Percentiles rank a stretch among this genome's conserved stretches.
Conservation (phyloP, 2,329 filamentous ascomycete species). For the Venturia carpophila region DNA sequence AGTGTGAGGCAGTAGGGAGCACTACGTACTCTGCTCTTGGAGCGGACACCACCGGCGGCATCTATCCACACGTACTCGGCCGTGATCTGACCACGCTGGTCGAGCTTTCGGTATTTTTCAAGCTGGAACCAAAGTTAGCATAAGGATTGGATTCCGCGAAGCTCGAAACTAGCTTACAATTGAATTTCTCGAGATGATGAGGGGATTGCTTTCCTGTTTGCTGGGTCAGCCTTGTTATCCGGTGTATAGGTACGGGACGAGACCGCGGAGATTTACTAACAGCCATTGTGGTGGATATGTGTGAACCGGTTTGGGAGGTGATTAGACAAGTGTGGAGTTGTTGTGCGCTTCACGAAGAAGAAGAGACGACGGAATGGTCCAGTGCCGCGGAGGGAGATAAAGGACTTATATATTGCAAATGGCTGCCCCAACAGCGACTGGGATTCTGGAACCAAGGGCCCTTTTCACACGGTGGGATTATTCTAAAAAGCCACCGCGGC, state of each 20-base stretch:
- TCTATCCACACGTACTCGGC: constrained; percentile 98
- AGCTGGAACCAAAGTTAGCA: constrained; percentile 49
- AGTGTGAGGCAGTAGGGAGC: constrained; percentile 20
- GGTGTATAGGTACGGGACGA: background rate
- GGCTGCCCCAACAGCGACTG: background rate
- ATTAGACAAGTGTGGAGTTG: background rate
- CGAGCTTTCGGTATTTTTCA: constrained; percentile 82
- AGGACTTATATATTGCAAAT: constrained; percentile 3
- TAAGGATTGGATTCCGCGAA: background rate
- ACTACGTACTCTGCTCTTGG: constrained; percentile 55
- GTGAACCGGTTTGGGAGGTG: background rate
- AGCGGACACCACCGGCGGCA: constrained; percentile 70
- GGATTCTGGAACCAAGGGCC: constrained; percentile 1
- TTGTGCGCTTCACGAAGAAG: background rate
- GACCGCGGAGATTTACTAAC: background rate
- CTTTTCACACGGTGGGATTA: background rate
- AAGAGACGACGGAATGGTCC: background rate
- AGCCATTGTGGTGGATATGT: constrained; percentile 3
- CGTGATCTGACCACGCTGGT: constrained; percentile 81
- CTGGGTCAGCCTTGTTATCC: background rate
- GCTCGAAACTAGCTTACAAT: background rate
- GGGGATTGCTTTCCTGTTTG: background rate
- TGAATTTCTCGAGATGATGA: background rate
- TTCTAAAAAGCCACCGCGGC: background rate
- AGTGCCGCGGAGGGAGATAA: background rate